phyloP scores from a whole-genome alignment of 2,329 filamentous ascomycete species.

The Phyllosticta ampelicida region DNA sequence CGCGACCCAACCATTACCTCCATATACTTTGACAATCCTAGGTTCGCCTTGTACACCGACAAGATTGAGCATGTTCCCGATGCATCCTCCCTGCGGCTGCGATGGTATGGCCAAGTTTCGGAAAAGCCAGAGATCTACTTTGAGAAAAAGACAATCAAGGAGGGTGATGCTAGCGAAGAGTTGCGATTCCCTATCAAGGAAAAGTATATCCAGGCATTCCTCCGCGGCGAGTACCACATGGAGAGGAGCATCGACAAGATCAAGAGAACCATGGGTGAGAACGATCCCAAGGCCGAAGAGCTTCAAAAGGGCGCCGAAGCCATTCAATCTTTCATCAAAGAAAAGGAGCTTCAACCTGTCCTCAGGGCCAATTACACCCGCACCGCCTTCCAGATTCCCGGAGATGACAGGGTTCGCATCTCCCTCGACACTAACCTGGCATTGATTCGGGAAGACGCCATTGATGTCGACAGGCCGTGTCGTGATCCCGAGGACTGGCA shows the following conservation, averaged over 20 bases:
- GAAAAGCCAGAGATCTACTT: constrained; percentile 70
- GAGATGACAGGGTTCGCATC: constrained; percentile 80
- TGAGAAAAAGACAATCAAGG: constrained; percentile 79
- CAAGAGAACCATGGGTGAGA: constrained; percentile 59
- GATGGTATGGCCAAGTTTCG: constrained; percentile 83
- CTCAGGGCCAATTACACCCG: constrained; percentile 87
- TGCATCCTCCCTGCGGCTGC: constrained; percentile 71
- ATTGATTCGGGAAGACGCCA: constrained; percentile 64
- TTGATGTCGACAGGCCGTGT: constrained; percentile 77
- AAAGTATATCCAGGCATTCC: constrained; percentile 82
- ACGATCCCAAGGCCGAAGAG: constrained; percentile 52
- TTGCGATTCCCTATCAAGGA: constrained; percentile 78
- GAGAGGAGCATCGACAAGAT: constrained; percentile 86
- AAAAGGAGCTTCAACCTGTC: constrained; percentile 69
- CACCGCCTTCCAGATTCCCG: constrained; percentile 92
- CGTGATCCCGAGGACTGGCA: constrained; percentile 86
- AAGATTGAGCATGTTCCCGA: constrained; percentile 70
- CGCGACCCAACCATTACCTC: constrained; percentile 85
- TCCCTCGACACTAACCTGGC: constrained; percentile 88
- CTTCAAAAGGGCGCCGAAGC: constrained; percentile 63
- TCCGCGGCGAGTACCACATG: constrained; percentile 80
- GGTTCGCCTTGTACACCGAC: constrained; percentile 74
- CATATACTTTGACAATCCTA: constrained; percentile 84
- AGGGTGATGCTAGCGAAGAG: constrained; percentile 68
- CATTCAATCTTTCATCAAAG: constrained; percentile 70